Conservation (phyloP, 2,329 filamentous ascomycete genomes). For the Calonectria crousiana region DNA sequence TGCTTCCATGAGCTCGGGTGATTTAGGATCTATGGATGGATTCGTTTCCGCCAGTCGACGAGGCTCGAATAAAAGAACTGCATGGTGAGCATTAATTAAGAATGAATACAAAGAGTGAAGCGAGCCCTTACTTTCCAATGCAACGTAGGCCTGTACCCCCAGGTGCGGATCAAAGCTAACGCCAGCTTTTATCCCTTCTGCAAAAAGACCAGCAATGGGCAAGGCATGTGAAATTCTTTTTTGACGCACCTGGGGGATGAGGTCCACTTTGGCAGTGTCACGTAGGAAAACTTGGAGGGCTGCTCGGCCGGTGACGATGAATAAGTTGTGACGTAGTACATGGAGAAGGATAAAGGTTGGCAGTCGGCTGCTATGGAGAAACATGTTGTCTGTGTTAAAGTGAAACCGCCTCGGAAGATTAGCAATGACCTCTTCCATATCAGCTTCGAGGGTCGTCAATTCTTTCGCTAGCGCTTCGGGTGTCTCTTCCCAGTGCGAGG, state of each 20-base stretch:
- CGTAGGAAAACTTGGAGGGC: constrained; percentile 1
- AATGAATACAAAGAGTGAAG: not conserved
- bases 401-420: not conserved
- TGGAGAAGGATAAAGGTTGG: constrained; percentile 6
- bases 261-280: not conserved
- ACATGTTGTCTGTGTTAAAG: constrained; percentile 12
- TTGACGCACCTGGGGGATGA: not conserved
- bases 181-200: not conserved
- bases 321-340: constrained; percentile 2
- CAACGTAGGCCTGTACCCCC: constrained; percentile 7
- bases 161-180: constrained; percentile 2
- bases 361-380: not conserved
- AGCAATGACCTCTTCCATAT: constrained; percentile 1
- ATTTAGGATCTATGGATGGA: not conserved
- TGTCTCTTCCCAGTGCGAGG: not conserved
- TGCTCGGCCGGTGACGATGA: not conserved
- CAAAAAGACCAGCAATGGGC: constrained; percentile 2
- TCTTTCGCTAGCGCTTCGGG: not conserved
- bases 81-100: not conserved
- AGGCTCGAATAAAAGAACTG: constrained; percentile 5
- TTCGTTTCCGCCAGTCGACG: not conserved
- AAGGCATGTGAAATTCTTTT: constrained; percentile 7
- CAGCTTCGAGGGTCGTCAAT: not conserved
- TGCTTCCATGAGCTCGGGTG: not conserved
- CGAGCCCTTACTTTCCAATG: not conserved